Conservation (phyloP, 768 basidiomycete species). For the Tylopilus rubrobrunneus region DNA sequence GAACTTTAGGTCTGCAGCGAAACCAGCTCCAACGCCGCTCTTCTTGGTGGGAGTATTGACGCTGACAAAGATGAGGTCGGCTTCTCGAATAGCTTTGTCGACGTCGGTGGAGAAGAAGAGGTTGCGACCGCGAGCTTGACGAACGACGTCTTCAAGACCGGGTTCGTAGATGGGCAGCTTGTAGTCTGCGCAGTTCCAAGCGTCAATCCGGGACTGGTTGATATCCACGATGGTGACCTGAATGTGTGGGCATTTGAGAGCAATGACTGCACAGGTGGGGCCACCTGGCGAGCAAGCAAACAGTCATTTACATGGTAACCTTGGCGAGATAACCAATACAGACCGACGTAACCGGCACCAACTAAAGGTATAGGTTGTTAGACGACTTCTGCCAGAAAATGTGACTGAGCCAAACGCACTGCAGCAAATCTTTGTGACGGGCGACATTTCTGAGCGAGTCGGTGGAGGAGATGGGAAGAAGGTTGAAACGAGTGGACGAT, state of each 20-base stretch:
- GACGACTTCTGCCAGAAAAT: not conserved
- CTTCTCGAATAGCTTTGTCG: constrained; percentile 87
- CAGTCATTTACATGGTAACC: constrained; percentile 6
- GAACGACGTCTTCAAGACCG: constrained; percentile 89
- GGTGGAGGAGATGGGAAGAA: not conserved
- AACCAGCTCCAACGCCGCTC: constrained; percentile 94
- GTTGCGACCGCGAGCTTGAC: constrained; percentile 84
- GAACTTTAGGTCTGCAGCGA: constrained; percentile 97
- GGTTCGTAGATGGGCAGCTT: constrained; percentile 96
- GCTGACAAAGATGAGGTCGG: constrained; percentile 96
- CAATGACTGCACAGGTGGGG: constrained; percentile 93
- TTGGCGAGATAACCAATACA: constrained; percentile 23
- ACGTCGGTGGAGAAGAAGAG: constrained; percentile 97
- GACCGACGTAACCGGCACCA: constrained; percentile 92
- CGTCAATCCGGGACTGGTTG: constrained; percentile 90
- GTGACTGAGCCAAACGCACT: constrained; percentile 49
- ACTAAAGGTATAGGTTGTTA: constrained; percentile 40
- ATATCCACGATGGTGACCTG: constrained; percentile 97
- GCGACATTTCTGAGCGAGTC: constrained; percentile 30
- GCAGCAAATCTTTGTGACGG: constrained; percentile 83
- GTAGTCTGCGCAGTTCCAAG: constrained; percentile 90
- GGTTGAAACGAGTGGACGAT: not conserved
- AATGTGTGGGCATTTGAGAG: constrained; percentile 89
- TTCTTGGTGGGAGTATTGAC: constrained; percentile 99
- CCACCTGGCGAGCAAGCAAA: constrained; percentile 55